Evolutionary conservation across 768 basidiomycete genomes (phyloP), one percentile per base, ranked within the genome.

Genomic region (Mycena chlorophos): DNA sequence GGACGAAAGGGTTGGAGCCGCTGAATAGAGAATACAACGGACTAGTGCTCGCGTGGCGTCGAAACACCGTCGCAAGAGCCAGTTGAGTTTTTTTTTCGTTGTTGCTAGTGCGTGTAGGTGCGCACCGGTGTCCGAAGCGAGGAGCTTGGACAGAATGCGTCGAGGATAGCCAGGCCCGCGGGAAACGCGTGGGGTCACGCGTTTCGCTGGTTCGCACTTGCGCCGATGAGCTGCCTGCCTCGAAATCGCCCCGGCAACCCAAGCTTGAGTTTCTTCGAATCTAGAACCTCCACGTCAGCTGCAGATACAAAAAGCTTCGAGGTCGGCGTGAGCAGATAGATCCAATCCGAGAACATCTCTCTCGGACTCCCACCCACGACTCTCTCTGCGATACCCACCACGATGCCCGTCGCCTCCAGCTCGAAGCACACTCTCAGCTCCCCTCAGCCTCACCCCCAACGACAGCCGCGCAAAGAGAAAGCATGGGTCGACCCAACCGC

Each of bases 401-500:
- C n/a, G n/a, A 42, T 42, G 40, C 40, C 40, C 40, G 13, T 42
- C 40, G 40, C 40, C 14, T 42, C 40, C 13, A 42, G 40, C 20
- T 42, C 40, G 13, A 37, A 37, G 34, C 34, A n/a, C 10, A 37
- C 10, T 37, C 34, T 37, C 34, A 10, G 34, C n/a, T 13, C 4
- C 26, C 8, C 53, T 20, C 42, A 20, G 19, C 23, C 49, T 17
- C 37, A 23, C 26, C 17, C 43, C 45, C 25, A 20, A 10, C 22
- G 31, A 30, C 5, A 29, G 23, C 17, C 26, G 31, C 25, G 16
- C 38, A 3, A 48, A 38, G 34, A 19, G 19, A 77, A 75, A 63
- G 71, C 69, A 10, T 89, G 88, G 88, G 78, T 89, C 26, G 86
- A 88, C 64, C 87, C 88, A 5, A 72, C 77, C 17, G 71, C 78